Conservation (phyloP, 805 yeast genomes). For the Cyberlindnera meyerae region DNA sequence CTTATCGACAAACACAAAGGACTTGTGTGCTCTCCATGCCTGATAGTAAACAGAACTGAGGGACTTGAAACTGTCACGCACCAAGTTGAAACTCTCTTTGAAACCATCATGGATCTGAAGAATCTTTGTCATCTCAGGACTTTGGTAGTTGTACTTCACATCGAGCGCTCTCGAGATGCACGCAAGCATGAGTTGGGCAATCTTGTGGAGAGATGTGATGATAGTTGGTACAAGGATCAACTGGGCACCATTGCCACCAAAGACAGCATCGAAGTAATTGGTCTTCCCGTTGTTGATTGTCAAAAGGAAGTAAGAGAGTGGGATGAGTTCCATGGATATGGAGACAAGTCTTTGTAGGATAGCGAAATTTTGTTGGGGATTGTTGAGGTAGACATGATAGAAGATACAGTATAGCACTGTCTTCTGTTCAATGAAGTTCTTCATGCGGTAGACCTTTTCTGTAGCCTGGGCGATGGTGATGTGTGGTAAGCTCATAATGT, state of each 20-base stretch:
- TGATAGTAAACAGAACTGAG: conserved; percentile 54
- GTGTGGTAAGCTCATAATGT: conserved; percentile 25
- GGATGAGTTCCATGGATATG: conserved; percentile 22
- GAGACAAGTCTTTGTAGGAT: conserved; percentile 14
- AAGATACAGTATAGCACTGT: conserved; percentile 24
- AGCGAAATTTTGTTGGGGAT: conserved; percentile 9
- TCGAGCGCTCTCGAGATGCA: conserved; percentile 28
- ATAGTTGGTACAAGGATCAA: conserved; percentile 20
- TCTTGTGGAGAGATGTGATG: conserved; percentile 19
- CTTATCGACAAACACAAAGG: conserved; percentile 38
- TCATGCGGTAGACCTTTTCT: conserved; percentile 25
- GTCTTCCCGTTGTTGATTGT: conserved; percentile 21
- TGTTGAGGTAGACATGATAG: conserved; percentile 21
- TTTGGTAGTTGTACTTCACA: conserved; percentile 21
- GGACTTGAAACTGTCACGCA: conserved; percentile 33
- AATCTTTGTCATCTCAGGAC: conserved; percentile 6
- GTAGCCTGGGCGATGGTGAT: conserved; percentile 16
- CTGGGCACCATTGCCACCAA: conserved; percentile 22
- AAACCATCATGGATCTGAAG: conserved; percentile 20
- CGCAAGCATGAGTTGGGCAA: conserved; percentile 14
- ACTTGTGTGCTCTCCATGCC: conserved; percentile 59
- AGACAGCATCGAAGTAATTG: conserved; percentile 23
- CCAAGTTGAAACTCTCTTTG: conserved; percentile 27
- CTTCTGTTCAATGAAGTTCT: conserved; percentile 25
- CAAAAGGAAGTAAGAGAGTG: conserved; percentile 23